Conservation (phyloP, 192 early-diverging fungal species). For the Coemansia sp. region DNA sequence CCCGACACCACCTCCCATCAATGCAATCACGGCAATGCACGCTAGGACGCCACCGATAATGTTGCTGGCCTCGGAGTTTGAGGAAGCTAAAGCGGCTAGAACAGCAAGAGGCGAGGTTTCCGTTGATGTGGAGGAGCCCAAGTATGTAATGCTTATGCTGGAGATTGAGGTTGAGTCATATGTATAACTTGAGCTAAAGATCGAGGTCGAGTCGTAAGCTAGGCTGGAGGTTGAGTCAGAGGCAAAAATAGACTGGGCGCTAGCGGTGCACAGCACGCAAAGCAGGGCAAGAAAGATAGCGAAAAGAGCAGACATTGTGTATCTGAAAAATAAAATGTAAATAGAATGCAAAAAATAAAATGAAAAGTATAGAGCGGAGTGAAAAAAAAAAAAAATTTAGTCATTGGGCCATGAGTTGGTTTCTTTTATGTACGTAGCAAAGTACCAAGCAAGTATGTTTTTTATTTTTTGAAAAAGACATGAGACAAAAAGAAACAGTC, state of each 20-base stretch:
- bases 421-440: no score
- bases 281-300: background rate
- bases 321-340: background rate
- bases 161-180: background rate
- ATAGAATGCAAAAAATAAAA: background rate
- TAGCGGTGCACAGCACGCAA: background rate
- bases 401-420: no score
- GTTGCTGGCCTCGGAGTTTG: background rate
- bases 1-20: background rate
- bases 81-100: background rate
- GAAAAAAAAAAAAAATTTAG: background rate
- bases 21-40: background rate
- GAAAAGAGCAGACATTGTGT: background rate
- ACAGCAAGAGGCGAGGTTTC: background rate
- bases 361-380: background rate
- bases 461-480: no score
- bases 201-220: background rate
- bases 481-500: background rate
- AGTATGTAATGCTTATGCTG: background rate
- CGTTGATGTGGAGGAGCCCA: background rate
- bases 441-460: no score
- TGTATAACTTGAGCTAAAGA: background rate
- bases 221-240: background rate
- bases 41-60: conserved; percentile 1
- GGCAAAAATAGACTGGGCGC: background rate